These are phyloP conservation scores for Camellia oleifera DNA, from an alignment of 179 eudicot genomes.

Conservation along the genomic window DNA sequence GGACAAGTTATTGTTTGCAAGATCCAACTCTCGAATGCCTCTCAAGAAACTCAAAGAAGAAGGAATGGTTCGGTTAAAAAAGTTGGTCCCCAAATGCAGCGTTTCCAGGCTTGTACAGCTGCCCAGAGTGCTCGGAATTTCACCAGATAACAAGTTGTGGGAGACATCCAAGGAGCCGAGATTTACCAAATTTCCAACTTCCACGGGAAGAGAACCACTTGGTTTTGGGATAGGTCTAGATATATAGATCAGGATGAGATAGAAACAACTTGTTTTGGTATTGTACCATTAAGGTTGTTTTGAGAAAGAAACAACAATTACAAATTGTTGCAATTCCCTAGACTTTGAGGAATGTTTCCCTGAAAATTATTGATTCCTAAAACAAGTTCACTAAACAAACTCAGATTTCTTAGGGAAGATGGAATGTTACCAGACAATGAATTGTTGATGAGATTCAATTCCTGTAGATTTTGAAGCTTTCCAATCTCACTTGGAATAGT, in stretches of 20 bases:
- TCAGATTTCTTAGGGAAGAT: background rate
- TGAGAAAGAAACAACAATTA: background rate
- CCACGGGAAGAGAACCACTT: conserved; percentile 19
- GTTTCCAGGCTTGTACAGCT: conserved; percentile 5
- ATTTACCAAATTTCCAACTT: conserved; percentile 18
- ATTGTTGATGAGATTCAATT: background rate
- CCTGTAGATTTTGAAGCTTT: background rate
- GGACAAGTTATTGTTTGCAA: conserved; percentile 6
- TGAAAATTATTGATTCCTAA: background rate
- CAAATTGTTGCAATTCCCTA: conserved; percentile 4
- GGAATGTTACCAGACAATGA: background rate
- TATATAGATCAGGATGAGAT: conserved; percentile 8
- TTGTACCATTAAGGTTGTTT: background rate
- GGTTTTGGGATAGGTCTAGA: conserved; percentile 18
- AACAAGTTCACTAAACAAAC: background rate
- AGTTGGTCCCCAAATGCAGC: background rate
- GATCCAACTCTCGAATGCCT: conserved; percentile 1
- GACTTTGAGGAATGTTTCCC: conserved; percentile 14
- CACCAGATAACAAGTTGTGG: conserved; percentile 4
- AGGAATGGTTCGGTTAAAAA: conserved; percentile 11
- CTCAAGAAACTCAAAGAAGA: conserved; percentile 6
- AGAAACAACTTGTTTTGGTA: conserved; percentile 4
- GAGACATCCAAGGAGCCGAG: background rate
- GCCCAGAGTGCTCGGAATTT: conserved; percentile 7
- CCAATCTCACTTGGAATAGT: background rate